These are phyloP conservation scores for Dactylellina sp. DNA, from an alignment of 2,329 filamentous ascomycete species.

Conservation along the genomic window DNA sequence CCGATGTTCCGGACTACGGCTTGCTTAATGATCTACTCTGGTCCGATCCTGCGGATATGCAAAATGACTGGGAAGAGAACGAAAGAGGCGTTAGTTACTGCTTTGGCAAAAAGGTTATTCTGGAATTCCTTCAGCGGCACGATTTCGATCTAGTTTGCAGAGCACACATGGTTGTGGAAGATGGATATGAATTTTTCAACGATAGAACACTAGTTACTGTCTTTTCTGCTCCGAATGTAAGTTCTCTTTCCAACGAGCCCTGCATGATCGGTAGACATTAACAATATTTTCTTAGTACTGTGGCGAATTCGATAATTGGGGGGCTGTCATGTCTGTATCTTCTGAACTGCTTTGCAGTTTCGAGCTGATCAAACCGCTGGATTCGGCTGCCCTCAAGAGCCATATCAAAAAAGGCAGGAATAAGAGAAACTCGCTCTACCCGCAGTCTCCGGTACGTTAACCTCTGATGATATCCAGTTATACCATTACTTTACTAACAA, in stretches of 20 bases:
- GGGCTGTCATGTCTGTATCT: slow-evolving; percentile 97
- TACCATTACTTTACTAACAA: slow-evolving; percentile 18
- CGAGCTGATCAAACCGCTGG: slow-evolving; percentile 93
- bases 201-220: slow-evolving; percentile 95
- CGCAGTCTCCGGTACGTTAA: slow-evolving; percentile 49
- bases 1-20: slow-evolving; percentile 96
- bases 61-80: slow-evolving; percentile 97
- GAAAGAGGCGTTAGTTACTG: slow-evolving; percentile 98
- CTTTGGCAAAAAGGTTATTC: slow-evolving; percentile 98
- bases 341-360: slow-evolving; percentile 94
- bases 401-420: slow-evolving; percentile 91
- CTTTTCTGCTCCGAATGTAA: slow-evolving; percentile 95
- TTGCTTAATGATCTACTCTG: slow-evolving; percentile 93
- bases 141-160: slow-evolving; percentile 98
- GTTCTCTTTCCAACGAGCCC: slow-evolving; percentile 63
- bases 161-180: slow-evolving; percentile 99
- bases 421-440: slow-evolving; percentile 56
- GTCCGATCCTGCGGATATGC: slow-evolving; percentile 98
- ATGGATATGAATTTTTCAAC: slow-evolving; percentile 98
- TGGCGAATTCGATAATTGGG: slow-evolving; percentile 99
- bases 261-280: slow-evolving; percentile 25
- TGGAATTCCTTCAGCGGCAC: slow-evolving; percentile 91
- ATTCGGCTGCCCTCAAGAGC: slow-evolving; percentile 94
- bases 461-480: neutral
- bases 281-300: slow-evolving; percentile 76